These are phyloP conservation scores for Boletus patriciae DNA, from an alignment of 768 basidiomycete species.

Conservation along the genomic window DNA sequence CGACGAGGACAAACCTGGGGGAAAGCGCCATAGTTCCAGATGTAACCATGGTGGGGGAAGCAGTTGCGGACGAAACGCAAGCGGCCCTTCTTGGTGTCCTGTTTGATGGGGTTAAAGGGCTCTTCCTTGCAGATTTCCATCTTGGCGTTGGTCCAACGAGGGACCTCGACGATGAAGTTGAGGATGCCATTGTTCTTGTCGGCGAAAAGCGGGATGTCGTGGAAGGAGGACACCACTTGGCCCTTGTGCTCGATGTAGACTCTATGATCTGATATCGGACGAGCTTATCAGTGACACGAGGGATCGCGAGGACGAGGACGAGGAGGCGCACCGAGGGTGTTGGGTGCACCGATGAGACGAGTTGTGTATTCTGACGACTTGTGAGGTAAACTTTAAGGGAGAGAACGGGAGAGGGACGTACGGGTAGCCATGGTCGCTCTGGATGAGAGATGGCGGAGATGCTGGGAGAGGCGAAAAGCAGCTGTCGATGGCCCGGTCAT, in stretches of 20 bases:
- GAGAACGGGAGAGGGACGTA: constrained; percentile 12
- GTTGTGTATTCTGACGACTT: constrained; percentile 57
- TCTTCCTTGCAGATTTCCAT: constrained; percentile 99
- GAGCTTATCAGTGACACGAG: constrained; percentile 20
- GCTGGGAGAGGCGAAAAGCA: constrained; percentile 56
- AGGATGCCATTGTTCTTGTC: constrained; percentile 93
- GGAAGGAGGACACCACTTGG: constrained; percentile 81
- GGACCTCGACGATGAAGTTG: constrained; percentile 99
- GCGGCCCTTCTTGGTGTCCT: constrained; percentile 96
- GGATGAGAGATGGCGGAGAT: constrained; percentile 57
- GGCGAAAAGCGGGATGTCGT: constrained; percentile 97
- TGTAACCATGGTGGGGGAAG: constrained; percentile 99
- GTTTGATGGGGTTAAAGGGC: constrained; percentile 99
- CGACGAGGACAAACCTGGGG: constrained; percentile 66
- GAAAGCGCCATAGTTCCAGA: constrained; percentile 99
- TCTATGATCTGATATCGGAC: constrained; percentile 73
- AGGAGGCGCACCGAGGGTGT: constrained; percentile 79
- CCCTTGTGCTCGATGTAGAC: constrained; percentile 92
- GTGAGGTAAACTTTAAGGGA: constrained; percentile 2
- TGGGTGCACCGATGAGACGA: constrained; percentile 81
- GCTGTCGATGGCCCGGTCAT: constrained; percentile 28
- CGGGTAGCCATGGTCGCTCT: constrained; percentile 44
- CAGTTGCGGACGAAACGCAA: constrained; percentile 98
- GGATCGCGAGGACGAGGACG: constrained; percentile 8
- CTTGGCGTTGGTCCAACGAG: constrained; percentile 99